Base-by-base conservation (phyloP, 2,329 filamentous ascomycete species). In the Phialemonium atrogriseum region DNA sequence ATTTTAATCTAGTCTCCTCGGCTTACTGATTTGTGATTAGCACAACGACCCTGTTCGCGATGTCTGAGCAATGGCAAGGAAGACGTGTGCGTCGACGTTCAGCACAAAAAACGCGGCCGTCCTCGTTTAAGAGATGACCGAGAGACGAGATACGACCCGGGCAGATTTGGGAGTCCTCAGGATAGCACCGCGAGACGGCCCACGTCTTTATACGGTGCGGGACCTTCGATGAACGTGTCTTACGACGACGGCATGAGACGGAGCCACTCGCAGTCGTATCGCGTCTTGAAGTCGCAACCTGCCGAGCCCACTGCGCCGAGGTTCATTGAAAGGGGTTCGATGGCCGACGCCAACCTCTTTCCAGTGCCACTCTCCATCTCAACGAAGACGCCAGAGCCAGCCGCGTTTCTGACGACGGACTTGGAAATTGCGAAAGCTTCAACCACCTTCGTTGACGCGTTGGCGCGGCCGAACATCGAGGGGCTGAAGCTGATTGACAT, bases 31-130 rank as follows among this genome's bases (percentile, higher is more conserved):
- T n/a, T n/a, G n/a, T n/a, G n/a, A n/a, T n/a, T 41, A 81, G 77
- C 82, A 30, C 80, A 85, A 55, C 70, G 84, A 35, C 84, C 84
- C 17, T 91, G 84, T 51, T 79, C 80, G 17, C 73, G 84, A 50
- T 91, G 84, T 51, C 62, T 82, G 20, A 76, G 76, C 46, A 85
- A 84, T 49, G 81, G 82, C 38, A 91, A 89, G 48, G 68, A 89
- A 64, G 82, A 87, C 36, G 70, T 78, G 7, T 91, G 84, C 50
- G 67, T 85, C 45, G 84, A 91, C 55, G 84, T 91, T 20, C 80
- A 86, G 49, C 84, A 91, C 57, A 91, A 89, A 57, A 91, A 89
- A 54, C 67, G 84, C 45, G 84, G 84, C 24, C 71, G 84, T 29
- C 84, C 84, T 37, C 71, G 84, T 41, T 62, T 91, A 43, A 74